phyloP scores from a whole-genome alignment of 768 basidiomycete species.

The Lentinus brumalis region DNA sequence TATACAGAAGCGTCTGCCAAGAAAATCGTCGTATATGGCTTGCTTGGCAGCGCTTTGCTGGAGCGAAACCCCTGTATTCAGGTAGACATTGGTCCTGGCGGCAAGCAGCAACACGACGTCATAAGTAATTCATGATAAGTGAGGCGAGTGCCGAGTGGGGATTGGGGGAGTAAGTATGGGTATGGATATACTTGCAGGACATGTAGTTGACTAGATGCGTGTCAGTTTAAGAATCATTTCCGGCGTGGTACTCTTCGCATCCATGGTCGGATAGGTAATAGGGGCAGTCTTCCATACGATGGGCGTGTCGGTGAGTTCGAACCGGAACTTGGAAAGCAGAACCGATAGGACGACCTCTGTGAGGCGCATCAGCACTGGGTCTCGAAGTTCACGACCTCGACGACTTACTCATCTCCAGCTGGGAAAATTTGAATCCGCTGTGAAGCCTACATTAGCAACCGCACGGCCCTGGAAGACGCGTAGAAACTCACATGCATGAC shows the following conservation, averaged over 20 bases:
- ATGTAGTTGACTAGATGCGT: too few species aligned
- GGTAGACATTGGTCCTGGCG: too few species aligned
- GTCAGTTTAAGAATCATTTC: slow-evolving; percentile 12
- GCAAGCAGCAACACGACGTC: too few species aligned
- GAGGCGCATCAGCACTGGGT: not conserved
- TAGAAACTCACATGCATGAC: slow-evolving; percentile 25
- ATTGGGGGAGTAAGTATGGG: too few species aligned
- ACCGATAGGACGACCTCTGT: slow-evolving; percentile 18
- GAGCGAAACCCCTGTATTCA: too few species aligned
- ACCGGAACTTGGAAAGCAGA: slow-evolving; percentile 7
- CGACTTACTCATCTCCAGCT: slow-evolving; percentile 25
- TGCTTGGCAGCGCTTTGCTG: too few species aligned
- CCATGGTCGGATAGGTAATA: slow-evolving; percentile 13
- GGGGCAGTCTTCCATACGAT: slow-evolving; percentile 16
- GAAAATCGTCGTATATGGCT: too few species aligned
- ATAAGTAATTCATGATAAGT: too few species aligned
- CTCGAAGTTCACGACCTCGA: too few species aligned
- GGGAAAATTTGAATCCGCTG: slow-evolving; percentile 28
- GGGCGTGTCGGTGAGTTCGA: slow-evolving; percentile 11
- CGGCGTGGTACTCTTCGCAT: slow-evolving; percentile 5
- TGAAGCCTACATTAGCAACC: not conserved
- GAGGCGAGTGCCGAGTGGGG: too few species aligned
- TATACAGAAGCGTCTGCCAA: too few species aligned
- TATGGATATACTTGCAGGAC: too few species aligned
- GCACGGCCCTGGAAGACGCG: not conserved